These are phyloP conservation scores for Mortierella sp. DNA, from an alignment of 371 early-diverging fungal species.

Conservation along the genomic window DNA sequence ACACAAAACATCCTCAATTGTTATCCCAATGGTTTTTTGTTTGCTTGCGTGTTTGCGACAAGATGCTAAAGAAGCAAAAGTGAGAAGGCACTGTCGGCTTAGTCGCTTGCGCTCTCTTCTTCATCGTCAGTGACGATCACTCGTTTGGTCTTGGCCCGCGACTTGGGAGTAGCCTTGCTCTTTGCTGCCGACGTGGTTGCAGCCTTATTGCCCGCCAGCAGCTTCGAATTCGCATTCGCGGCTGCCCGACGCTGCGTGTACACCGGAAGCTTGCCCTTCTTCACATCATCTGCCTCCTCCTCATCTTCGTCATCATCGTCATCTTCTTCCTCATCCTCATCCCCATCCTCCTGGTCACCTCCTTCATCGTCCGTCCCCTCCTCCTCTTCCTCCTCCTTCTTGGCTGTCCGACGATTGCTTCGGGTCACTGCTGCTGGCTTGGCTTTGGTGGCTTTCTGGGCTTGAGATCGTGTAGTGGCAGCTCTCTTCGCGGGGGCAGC, in stretches of 20 bases:
- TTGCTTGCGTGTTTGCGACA: background rate
- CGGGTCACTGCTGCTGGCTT: constrained; percentile 18
- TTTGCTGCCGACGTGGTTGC: constrained; percentile 19
- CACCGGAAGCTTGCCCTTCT: constrained; percentile 33
- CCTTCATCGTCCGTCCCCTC: constrained; percentile 18
- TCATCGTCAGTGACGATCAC: constrained; percentile 23
- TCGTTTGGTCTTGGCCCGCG: constrained; percentile 8
- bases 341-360: constrained; percentile 9
- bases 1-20: too few relatives aligned
- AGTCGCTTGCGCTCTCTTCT: too few relatives aligned
- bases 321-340: constrained; percentile 14
- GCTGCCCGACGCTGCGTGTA: constrained; percentile 47
- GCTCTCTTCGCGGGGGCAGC: constrained; percentile 4
- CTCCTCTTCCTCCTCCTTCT: constrained; percentile 30
- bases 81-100: background rate
- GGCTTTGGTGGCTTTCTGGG: constrained; percentile 21
- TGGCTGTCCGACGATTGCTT: background rate
- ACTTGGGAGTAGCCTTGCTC: background rate
- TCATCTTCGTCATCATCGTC: constrained; percentile 14
- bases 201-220: constrained; percentile 33
- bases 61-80: background rate
- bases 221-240: constrained; percentile 46
- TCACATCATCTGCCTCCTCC: constrained; percentile 4
- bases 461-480: constrained; percentile 9
- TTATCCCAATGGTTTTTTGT: too few relatives aligned